These are phyloP conservation scores for Tulasnella sp. DNA, from an alignment of 768 basidiomycete genomes.

Conservation along the genomic window DNA sequence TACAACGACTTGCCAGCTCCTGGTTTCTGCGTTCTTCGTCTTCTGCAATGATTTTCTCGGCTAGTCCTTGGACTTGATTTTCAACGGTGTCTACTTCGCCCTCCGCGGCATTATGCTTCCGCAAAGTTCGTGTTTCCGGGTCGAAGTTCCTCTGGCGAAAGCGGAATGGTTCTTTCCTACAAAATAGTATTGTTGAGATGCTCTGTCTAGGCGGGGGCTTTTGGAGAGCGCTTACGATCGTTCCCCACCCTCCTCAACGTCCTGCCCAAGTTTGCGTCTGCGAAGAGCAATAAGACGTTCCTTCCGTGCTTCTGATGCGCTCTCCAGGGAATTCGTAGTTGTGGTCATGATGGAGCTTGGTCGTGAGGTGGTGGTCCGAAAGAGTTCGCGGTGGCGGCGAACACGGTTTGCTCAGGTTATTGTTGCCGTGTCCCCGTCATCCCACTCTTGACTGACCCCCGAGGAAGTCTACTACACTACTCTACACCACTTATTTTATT, in stretches of 20 bases:
- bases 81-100: slow-evolving; percentile 81
- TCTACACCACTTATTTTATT: background rate
- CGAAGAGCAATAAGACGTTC: slow-evolving; percentile 72
- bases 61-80: slow-evolving; percentile 73
- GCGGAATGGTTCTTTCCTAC: slow-evolving; percentile 16
- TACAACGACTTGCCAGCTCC: slow-evolving; percentile 66
- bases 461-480: background rate
- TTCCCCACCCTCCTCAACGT: slow-evolving; percentile 33
- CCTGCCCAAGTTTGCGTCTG: slow-evolving; percentile 63
- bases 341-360: background rate
- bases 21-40: slow-evolving; percentile 81
- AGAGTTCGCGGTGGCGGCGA: background rate
- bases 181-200: slow-evolving; percentile 34
- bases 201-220: background rate
- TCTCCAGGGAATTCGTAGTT: slow-evolving; percentile 55
- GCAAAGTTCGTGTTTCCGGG: slow-evolving; percentile 74
- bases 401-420: background rate
- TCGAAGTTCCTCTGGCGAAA: slow-evolving; percentile 83
- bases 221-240: slow-evolving; percentile 28
- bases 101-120: slow-evolving; percentile 55
- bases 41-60: slow-evolving; percentile 77
- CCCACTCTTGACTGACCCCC: slow-evolving; percentile 11
- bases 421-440: background rate
- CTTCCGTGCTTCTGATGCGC: slow-evolving; percentile 76
- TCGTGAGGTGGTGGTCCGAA: slow-evolving; percentile 10